These are phyloP conservation scores for Trifolium repens DNA, from an alignment of 306 rosid species.

Conservation along the genomic window DNA sequence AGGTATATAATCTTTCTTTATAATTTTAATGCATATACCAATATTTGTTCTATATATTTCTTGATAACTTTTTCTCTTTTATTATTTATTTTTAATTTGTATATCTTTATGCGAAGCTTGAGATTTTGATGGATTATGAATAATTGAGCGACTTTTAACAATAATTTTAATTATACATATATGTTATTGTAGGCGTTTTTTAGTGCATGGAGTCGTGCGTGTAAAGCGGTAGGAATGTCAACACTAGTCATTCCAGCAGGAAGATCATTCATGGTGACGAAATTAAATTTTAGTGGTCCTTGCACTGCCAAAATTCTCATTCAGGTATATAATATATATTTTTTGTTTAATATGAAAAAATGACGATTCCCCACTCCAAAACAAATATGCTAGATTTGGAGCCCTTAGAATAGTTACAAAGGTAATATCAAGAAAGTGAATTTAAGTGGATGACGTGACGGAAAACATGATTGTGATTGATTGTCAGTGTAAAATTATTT, in stretches of 20 bases:
- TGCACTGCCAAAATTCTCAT: not conserved
- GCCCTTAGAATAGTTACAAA: too few relatives aligned
- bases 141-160: not conserved
- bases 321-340: slow-evolving; percentile 1
- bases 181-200: not conserved
- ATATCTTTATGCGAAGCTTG: not conserved
- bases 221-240: not conserved
- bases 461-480: too few relatives aligned
- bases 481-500: too few relatives aligned
- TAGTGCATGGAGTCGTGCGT: not conserved
- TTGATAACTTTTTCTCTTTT: not conserved
- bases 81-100: not conserved
- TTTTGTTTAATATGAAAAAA: too few relatives aligned
- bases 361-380: too few relatives aligned
- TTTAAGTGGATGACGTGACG: too few relatives aligned
- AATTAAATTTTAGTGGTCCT: not conserved
- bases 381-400: too few relatives aligned
- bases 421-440: too few relatives aligned
- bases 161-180: not conserved
- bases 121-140: not conserved
- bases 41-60: not conserved
- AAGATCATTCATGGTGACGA: not conserved
- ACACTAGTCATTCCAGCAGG: not conserved
- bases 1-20: not conserved
- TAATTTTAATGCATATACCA: not conserved